Base-by-base conservation (phyloP, 2,329 filamentous ascomycete species). In the Fusarium sororula region DNA sequence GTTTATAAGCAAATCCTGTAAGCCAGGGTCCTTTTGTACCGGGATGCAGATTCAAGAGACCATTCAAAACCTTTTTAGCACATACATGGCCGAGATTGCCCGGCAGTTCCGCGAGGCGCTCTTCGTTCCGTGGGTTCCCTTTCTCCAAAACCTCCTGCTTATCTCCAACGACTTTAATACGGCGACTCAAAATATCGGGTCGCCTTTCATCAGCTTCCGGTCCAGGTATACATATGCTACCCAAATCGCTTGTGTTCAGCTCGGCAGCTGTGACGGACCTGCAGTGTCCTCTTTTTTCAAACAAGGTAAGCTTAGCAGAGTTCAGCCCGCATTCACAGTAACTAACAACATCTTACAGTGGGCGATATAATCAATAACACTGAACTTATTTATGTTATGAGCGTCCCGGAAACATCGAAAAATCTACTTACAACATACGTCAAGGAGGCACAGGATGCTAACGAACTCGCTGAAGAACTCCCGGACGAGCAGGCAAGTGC, bases 291-390 rank as follows among this genome's bases (percentile, higher is more conserved):
- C 47, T 0, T 50, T 50, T 5, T 50, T 50, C 15, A 50, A 50
- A 4, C 47, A 50, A 32, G 47, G 47, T 32, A 32, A 3, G 47
- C 2, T 50, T n/a, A n/a, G 0, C 0, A 3, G 47, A 10, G 11
- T n/a, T 24, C 15, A 7, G 0, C 8, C 1, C 4, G 7, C 3
- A 32, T 7, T 18, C 3, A 10, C 28, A n/a, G 15, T 3, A 32
- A 5, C 47, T 50, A 7, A 50, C 22, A 13, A 3, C 2, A 6
- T 50, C 11, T n/a, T 7, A n/a, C 3, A 50, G 47, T 50, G 1
- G 28, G 28, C 15, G 47, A 50, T 18, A n/a, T 50, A 3, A 4
- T 50, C 1, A 50, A 50, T 0, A 32, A 7, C 6, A 50, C 6
- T 10, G 10, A 50, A 5, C 6, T 32, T 3, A 50, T 50, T 50